These are phyloP conservation scores for Wickerhamiella musiphila DNA, from an alignment of 805 yeast genomes.

Conservation along the genomic window DNA sequence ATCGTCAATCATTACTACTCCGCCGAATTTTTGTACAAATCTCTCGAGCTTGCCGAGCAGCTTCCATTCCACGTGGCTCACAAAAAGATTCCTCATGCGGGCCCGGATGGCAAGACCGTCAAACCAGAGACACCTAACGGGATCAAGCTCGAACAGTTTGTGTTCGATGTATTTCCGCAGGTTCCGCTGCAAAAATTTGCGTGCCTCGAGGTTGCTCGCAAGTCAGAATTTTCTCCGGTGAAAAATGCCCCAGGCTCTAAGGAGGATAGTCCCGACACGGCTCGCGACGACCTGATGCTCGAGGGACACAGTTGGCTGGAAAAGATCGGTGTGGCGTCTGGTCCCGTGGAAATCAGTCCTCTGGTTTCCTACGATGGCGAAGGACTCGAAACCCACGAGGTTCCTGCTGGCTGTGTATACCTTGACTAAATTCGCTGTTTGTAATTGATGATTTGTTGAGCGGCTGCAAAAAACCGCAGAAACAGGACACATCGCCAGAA, in stretches of 20 bases:
- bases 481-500: too few species aligned
- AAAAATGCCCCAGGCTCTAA: constrained; percentile 77
- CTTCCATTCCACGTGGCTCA: constrained; percentile 92
- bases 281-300: constrained; percentile 43
- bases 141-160: constrained; percentile 87
- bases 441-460: too few species aligned
- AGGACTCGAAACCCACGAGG: constrained; percentile 40
- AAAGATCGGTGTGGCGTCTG: constrained; percentile 47
- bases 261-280: constrained; percentile 73
- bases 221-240: constrained; percentile 79
- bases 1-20: constrained; percentile 94
- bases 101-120: constrained; percentile 29
- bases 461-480: too few species aligned
- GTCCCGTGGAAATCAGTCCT: constrained; percentile 60
- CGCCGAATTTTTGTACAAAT: constrained; percentile 44
- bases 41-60: constrained; percentile 40
- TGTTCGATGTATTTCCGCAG: constrained; percentile 84
- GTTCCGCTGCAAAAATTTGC: constrained; percentile 62
- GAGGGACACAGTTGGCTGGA: constrained; percentile 62
- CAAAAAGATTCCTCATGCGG: constrained; percentile 62
- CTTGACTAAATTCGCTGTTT: too few species aligned
- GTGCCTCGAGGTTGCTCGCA: constrained; percentile 76
- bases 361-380: constrained; percentile 60
- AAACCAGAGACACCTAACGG: constrained; percentile 77
- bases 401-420: too few species aligned